A percentile compares a stretch with the other conserved stretches of the same genome.
These are phyloP conservation scores for Lomentospora prolificans DNA, from an alignment of 2,329 filamentous ascomycete genomes.

Conservation along the genomic window DNA sequence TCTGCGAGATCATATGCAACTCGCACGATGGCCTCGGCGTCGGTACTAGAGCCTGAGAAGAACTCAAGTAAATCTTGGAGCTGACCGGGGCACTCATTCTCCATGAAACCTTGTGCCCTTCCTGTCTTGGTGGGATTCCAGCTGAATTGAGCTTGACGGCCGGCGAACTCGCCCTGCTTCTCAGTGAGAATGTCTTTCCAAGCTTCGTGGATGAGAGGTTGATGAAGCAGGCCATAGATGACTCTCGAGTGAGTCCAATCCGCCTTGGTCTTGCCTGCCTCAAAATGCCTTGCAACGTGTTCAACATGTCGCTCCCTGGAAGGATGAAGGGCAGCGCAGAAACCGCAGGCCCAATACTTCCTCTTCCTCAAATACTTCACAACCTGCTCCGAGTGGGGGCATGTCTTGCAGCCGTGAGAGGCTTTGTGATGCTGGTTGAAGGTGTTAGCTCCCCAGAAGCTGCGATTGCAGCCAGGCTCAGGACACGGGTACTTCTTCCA, in stretches of 20 bases:
- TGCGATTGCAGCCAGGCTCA: conserved; percentile 52
- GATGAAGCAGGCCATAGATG: conserved; percentile 57
- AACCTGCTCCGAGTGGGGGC: conserved; percentile 54
- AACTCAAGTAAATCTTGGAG: conserved; percentile 57
- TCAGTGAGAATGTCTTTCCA: conserved; percentile 48
- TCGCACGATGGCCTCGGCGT: conserved; percentile 46
- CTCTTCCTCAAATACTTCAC: conserved; percentile 54
- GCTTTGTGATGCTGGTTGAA: conserved; percentile 61
- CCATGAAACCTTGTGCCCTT: conserved; percentile 46
- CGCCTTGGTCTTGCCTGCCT: conserved; percentile 49
- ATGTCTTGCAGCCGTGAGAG: conserved; percentile 54
- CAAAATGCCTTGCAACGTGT: conserved; percentile 59
- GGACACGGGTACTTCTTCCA: conserved; percentile 59
- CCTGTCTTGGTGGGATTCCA: conserved; percentile 51
- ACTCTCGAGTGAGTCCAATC: conserved; percentile 64
- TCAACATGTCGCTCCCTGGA: conserved; percentile 58
- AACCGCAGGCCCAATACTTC: conserved; percentile 60
- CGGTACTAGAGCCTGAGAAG: conserved; percentile 47
- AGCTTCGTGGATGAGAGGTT: conserved; percentile 49
- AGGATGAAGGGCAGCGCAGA: conserved; percentile 53
- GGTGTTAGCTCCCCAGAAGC: conserved; percentile 58
- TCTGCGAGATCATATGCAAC: conserved; percentile 49
- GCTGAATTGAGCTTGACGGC: conserved; percentile 48
- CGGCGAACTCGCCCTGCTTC: conserved; percentile 44
- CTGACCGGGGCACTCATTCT: conserved; percentile 53